Conservation (phyloP, 768 basidiomycete species). For the Hygrocybe punicea region DNA sequence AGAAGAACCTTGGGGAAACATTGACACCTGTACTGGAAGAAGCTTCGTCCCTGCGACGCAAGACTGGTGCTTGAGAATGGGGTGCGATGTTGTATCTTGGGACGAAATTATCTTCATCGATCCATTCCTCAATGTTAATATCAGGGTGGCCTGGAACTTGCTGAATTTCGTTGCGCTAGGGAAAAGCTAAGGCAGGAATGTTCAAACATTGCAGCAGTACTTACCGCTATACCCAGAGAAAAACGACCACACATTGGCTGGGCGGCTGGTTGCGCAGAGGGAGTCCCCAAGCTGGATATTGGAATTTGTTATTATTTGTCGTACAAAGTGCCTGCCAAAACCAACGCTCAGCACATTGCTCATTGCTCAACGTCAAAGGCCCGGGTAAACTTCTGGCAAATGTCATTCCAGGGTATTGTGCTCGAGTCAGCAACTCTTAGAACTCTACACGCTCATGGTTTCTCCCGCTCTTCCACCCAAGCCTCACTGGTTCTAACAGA, state of each 20-base stretch:
- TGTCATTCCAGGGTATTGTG: constrained; percentile 25
- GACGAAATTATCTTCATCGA: constrained; percentile 54
- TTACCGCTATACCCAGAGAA: constrained; percentile 49
- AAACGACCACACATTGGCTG: constrained; percentile 73
- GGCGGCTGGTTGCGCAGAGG: no score
- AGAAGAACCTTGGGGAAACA: constrained; percentile 36
- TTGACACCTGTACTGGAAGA: constrained; percentile 6
- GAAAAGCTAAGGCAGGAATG: constrained; percentile 2
- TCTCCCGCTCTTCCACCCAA: constrained; percentile 71
- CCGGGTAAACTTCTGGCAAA: constrained; percentile 47
- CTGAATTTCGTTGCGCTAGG: constrained; percentile 43
- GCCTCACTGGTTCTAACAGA: constrained; percentile 70
- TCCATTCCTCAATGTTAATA: constrained; percentile 54
- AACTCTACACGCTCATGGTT: constrained; percentile 73
- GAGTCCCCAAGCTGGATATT: no score
- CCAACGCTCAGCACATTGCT: no score
- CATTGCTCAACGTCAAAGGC: neutral
- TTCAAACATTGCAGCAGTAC: constrained; percentile 8
- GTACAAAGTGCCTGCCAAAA: no score
- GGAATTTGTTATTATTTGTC: neutral
- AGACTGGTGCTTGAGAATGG: constrained; percentile 70
- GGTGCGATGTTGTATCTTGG: constrained; percentile 84
- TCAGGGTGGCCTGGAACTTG: constrained; percentile 42
- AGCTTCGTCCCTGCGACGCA: constrained; percentile 45
- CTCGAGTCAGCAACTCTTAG: constrained; percentile 66